Evolutionary conservation across 108 stramenopile species (phyloP).

Genomic region (Discostella stelligeroides): DNA sequence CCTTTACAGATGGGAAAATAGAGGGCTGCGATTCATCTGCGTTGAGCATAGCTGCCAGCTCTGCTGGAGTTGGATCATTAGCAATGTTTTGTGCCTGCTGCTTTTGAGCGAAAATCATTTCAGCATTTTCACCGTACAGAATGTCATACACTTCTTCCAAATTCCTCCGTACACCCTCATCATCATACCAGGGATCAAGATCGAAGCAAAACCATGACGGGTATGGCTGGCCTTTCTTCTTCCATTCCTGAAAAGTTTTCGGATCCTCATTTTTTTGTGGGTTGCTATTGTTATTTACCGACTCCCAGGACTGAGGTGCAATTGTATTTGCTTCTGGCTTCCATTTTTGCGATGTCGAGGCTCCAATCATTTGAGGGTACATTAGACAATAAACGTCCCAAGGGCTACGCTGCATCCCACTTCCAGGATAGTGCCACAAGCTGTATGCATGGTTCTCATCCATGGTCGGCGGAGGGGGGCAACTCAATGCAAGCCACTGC

Average conservation of each 20-base stretch:
- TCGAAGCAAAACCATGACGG: slow-evolving; percentile 48
- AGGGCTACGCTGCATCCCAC: slow-evolving; percentile 52
- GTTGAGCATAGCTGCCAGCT: slow-evolving; percentile 25
- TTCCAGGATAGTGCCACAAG: slow-evolving; percentile 48
- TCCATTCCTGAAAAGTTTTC: slow-evolving; percentile 54
- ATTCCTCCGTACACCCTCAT: slow-evolving; percentile 43
- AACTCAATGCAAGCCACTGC: slow-evolving; percentile 43
- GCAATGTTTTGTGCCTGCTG: slow-evolving; percentile 28
- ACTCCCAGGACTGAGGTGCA: slow-evolving; percentile 29
- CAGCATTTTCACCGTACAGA: slow-evolving; percentile 49
- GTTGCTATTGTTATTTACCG: slow-evolving; percentile 6
- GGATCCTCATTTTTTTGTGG: slow-evolving; percentile 21
- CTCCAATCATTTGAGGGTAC: slow-evolving; percentile 27
- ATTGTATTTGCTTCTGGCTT: slow-evolving; percentile 23
- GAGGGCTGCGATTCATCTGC: neutral
- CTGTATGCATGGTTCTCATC: slow-evolving; percentile 37
- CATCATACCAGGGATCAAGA: slow-evolving; percentile 54
- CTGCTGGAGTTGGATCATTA: slow-evolving; percentile 52
- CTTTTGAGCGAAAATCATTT: slow-evolving; percentile 22
- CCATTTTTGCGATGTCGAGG: slow-evolving; percentile 18
- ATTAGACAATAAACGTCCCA: slow-evolving; percentile 50
- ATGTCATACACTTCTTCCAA: slow-evolving; percentile 55
- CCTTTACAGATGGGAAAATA: neutral
- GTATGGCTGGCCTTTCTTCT: slow-evolving; percentile 39
- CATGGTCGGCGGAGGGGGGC: slow-evolving; percentile 43